phyloP scores from a whole-genome alignment of 2,329 filamentous ascomycete species.

The Penicillium sp. region DNA sequence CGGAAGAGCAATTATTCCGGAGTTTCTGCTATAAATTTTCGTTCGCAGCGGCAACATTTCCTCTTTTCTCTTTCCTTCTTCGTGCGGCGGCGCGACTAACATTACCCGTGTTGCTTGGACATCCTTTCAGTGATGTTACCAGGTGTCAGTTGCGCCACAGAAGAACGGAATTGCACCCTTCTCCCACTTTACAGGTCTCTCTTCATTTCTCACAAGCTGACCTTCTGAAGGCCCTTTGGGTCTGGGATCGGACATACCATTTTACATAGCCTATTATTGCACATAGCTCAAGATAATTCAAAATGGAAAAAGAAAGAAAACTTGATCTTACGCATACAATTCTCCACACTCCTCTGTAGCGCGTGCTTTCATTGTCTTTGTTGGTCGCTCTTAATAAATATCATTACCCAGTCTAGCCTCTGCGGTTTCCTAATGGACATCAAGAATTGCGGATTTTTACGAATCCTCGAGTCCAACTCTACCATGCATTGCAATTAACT shows the following conservation, averaged over 20 bases:
- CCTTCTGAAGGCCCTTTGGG: conserved; percentile 38
- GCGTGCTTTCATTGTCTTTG: background rate
- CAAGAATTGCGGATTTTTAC: background rate
- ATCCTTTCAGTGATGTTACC: conserved; percentile 53
- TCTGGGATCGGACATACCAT: conserved; percentile 59
- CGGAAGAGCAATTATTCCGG: conserved; percentile 18
- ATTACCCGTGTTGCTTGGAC: conserved; percentile 80
- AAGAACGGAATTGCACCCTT: conserved; percentile 75
- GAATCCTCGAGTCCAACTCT: background rate
- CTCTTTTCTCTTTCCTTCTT: conserved; percentile 61
- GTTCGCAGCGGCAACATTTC: conserved; percentile 5
- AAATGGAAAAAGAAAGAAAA: background rate
- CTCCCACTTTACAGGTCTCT: conserved; percentile 50
- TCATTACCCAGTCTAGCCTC: background rate
- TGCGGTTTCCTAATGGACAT: background rate
- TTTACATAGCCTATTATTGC: background rate
- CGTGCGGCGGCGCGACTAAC: conserved; percentile 77
- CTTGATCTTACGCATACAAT: background rate
- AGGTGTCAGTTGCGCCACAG: conserved; percentile 83
- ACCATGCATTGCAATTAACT: background rate
- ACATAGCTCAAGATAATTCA: background rate
- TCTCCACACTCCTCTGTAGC: background rate
- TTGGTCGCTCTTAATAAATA: background rate
- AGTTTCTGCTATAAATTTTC: conserved; percentile 27
- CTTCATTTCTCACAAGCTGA: conserved; percentile 44